Evolutionary conservation across 1,284 basidiomycete genomes (phyloP), one percentile per base, ranked within the genome.

Genomic region (Ustilago tritici): DNA sequence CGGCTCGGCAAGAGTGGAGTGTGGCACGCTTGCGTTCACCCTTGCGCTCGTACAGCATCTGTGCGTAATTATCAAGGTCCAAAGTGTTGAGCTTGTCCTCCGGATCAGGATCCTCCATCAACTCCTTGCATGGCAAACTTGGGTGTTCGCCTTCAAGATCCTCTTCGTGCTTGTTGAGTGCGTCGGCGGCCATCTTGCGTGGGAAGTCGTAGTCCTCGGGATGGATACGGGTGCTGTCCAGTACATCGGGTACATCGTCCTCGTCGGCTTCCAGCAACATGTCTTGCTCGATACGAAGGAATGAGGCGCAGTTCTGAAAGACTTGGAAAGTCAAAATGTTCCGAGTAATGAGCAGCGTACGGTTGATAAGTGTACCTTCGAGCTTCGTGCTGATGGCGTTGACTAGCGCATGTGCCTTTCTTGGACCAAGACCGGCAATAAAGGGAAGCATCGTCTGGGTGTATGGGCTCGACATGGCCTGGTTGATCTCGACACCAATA

Each of bases 141-240:
- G 79, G 67, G 41, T 85, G 83, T 65, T 83, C 79, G 47, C 78
- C 79, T 41, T 84, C 83, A 36, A 84, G 70, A 64, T 85, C 84
- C 70, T 85, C 84, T 56, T 83, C 84, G 70, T 84, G 82, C 38
- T 95, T 90, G 83, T 98, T 96, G 31, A 98, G 90, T 8, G 96
- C 95, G 86, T 98, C 96, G 12, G 94, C 94, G 40, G 97, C 96
- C 95, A 99, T 98, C 88, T 99, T 98, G 53, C 95, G 92, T 1
- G 97, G 96, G 62, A 98, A 90, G 82, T 98, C 95, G 86, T 99
- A 99, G 87, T 99, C 96, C 87, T 98, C 95, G 0, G 95, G 95
- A 86, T 99, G 97, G 72, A 99, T 95, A 15, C 97, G 93, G 28
- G 96, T 99, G 83, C 92, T 92, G 86, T 99, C 97, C 53, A 99